These are phyloP conservation scores for Cronartium quercuum DNA, from an alignment of 1,284 basidiomycete species.

Conservation along the genomic window DNA sequence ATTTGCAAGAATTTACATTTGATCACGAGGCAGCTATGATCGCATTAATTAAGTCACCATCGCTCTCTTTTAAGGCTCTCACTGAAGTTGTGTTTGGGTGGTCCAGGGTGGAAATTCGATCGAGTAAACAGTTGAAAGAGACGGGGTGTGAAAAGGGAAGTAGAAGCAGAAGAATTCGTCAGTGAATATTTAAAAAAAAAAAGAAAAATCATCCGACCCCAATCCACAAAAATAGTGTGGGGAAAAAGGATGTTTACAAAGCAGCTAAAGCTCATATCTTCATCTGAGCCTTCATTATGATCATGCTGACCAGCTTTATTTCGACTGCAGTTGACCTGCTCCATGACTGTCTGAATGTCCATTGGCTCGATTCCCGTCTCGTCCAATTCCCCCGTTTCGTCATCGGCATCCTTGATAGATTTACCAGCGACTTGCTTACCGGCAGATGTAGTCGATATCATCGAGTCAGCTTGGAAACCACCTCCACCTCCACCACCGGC, in stretches of 20 bases:
- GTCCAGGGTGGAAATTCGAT: not conserved
- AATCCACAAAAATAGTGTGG: not conserved
- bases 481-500: not conserved
- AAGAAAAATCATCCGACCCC: not conserved
- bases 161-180: not conserved
- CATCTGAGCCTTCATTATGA: no score
- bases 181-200: not conserved
- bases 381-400: slow-evolving; percentile 8
- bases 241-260: no score
- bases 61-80: slow-evolving; percentile 19
- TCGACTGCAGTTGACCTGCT: slow-evolving; percentile 22
- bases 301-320: slow-evolving; percentile 23
- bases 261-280: no score
- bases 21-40: slow-evolving; percentile 28
- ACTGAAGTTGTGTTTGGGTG: not conserved
- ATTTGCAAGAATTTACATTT: not conserved
- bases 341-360: slow-evolving; percentile 35
- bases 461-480: slow-evolving; percentile 23
- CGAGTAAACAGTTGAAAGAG: not conserved
- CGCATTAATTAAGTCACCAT: slow-evolving; percentile 34
- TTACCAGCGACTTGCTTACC: slow-evolving; percentile 27
- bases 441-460: slow-evolving; percentile 6
- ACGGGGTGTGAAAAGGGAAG: not conserved
- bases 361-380: slow-evolving; percentile 16
- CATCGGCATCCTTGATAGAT: slow-evolving; percentile 7